Percentiles rank a stretch among this genome's conserved stretches.
Conservation (phyloP, 208 protist species). For the Leishmania braziliensis region DNA sequence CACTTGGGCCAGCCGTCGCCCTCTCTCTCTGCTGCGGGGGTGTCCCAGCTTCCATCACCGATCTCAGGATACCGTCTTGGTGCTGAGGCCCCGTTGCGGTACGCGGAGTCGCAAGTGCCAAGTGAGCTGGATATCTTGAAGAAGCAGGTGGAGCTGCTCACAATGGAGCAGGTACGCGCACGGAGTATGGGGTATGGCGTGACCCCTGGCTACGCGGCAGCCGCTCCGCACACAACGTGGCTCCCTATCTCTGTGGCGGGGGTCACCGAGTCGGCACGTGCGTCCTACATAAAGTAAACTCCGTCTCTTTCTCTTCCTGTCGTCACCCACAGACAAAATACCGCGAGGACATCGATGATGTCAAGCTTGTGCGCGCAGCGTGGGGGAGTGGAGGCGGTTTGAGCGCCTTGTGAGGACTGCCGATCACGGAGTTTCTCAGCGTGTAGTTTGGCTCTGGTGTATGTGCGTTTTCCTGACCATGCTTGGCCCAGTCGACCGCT, state of each 20-base stretch:
- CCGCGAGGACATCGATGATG: not conserved
- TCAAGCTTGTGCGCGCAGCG: not conserved
- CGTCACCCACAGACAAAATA: not conserved
- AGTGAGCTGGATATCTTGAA: slow-evolving; percentile 54
- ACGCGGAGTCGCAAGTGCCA: slow-evolving; percentile 16
- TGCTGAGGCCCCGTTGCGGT: not conserved
- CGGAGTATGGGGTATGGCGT: slow-evolving; percentile 19
- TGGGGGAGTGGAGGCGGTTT: not conserved
- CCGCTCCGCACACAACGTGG: not conserved
- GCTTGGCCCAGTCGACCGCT: not conserved
- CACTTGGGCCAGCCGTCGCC: slow-evolving; percentile 2
- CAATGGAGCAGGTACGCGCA: slow-evolving; percentile 50
- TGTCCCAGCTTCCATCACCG: slow-evolving; percentile 5
- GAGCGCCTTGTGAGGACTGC: not conserved
- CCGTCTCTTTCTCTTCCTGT: not conserved
- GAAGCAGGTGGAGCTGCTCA: slow-evolving; percentile 56
- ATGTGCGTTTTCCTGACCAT: not conserved
- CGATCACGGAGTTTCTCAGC: not conserved
- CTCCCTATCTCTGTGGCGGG: not conserved
- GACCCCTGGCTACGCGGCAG: not conserved
- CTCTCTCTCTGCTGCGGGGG: not conserved
- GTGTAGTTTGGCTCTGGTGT: not conserved
- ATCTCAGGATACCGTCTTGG: not conserved
- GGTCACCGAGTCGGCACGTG: not conserved
- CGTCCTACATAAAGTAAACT: not conserved